Conservation (phyloP, 2,329 filamentous ascomycete species). For the Stylonectria norvegica region DNA sequence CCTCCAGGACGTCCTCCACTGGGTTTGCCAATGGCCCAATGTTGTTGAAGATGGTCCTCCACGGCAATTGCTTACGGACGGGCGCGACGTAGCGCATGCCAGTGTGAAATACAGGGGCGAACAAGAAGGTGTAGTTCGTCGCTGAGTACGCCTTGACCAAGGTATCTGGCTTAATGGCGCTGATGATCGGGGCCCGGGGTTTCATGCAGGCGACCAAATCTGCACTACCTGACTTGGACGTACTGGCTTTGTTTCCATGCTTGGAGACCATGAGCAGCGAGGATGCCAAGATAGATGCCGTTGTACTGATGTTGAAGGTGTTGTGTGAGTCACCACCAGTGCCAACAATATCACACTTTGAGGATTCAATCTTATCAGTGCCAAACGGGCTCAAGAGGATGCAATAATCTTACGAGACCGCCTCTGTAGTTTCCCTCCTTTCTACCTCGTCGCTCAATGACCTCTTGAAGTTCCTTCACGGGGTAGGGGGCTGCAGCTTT, state of each 20-base stretch:
- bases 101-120: slow-evolving; percentile 92
- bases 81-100: slow-evolving; percentile 88
- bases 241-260: slow-evolving; percentile 93
- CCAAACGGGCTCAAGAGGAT: too few relatives aligned
- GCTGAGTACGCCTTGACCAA: slow-evolving; percentile 69
- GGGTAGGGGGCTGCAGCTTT: slow-evolving; percentile 73
- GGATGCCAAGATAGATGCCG: slow-evolving; percentile 86
- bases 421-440: slow-evolving; percentile 74
- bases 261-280: slow-evolving; percentile 83
- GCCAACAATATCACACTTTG: slow-evolving; percentile 84
- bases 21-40: slow-evolving; percentile 91
- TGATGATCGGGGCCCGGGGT: slow-evolving; percentile 70
- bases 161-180: slow-evolving; percentile 68
- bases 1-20: slow-evolving; percentile 78
- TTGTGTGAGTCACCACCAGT: slow-evolving; percentile 95
- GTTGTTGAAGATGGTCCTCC: slow-evolving; percentile 97
- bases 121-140: slow-evolving; percentile 93
- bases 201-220: slow-evolving; percentile 78
- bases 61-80: slow-evolving; percentile 82
- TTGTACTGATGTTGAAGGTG: slow-evolving; percentile 98
- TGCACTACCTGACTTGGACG: slow-evolving; percentile 91
- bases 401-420: slow-evolving; percentile 65
- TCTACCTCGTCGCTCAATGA: slow-evolving; percentile 58
- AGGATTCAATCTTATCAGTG: slow-evolving; percentile 8
- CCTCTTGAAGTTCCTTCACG: slow-evolving; percentile 53